These are phyloP conservation scores for Avena sativa DNA, from an alignment of 176 grass and related monocot species.

Conservation along the genomic window DNA sequence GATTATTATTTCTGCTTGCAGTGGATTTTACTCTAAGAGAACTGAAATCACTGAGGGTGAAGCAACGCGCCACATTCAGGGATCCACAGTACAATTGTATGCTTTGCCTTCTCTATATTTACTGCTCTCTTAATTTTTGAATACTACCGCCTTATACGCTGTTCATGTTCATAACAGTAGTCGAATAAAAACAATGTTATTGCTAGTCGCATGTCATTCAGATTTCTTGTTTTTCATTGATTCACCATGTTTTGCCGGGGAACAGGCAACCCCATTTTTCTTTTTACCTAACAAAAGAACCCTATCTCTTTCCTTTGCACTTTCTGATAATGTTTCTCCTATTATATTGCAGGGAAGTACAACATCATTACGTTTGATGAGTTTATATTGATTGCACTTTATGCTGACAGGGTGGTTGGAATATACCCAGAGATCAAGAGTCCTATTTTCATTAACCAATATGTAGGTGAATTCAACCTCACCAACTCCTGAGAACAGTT, in stretches of 20 bases:
- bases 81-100: constrained; percentile 78
- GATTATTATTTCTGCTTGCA: not conserved
- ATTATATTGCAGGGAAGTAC: constrained; percentile 61
- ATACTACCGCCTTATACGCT: not conserved
- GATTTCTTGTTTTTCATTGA: not conserved
- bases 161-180: not conserved
- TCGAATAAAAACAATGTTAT: not conserved
- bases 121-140: not conserved
- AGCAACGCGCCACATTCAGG: constrained; percentile 19
- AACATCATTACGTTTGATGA: constrained; percentile 82
- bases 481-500: constrained; percentile 16
- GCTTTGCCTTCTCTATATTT: not conserved
- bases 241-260: not conserved
- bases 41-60: not conserved
- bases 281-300: not conserved
- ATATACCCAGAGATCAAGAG: constrained; percentile 86
- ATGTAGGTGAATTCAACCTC: constrained; percentile 53
- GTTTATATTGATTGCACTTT: constrained; percentile 64
- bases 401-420: constrained; percentile 66
- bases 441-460: constrained; percentile 81
- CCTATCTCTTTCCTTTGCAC: not conserved
- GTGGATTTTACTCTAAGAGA: not conserved
- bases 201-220: not conserved
- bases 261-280: not conserved
- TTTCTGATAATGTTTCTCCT: constrained; percentile 21